These are phyloP conservation scores for Penicillium sp. DNA, from an alignment of 2,329 filamentous ascomycete genomes.

Conservation along the genomic window DNA sequence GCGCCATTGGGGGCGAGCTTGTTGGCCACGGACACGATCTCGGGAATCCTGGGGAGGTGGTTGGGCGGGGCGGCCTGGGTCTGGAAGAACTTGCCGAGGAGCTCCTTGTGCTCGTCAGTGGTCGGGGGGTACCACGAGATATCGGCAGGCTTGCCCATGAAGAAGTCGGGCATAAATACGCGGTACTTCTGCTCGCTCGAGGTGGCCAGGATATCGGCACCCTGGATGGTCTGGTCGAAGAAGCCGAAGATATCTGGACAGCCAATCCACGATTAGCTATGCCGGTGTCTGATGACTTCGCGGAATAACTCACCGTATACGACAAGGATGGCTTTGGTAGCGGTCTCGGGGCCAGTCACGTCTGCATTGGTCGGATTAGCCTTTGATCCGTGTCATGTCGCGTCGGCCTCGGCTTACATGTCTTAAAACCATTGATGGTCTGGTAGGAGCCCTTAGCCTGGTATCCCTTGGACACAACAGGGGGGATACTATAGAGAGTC, in stretches of 20 bases:
- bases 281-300: neutral
- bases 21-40: conserved; percentile 56
- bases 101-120: conserved; percentile 60
- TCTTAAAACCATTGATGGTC: conserved; percentile 61
- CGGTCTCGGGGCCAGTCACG: conserved; percentile 56
- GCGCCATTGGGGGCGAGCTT: conserved; percentile 39
- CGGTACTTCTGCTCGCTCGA: conserved; percentile 68
- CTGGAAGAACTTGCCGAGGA: conserved; percentile 60
- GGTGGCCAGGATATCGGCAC: conserved; percentile 61
- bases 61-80: conserved; percentile 58
- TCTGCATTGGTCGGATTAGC: conserved; percentile 37
- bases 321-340: conserved; percentile 58
- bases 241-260: conserved; percentile 61
- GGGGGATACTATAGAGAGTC: conserved; percentile 37
- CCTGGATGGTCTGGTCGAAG: conserved; percentile 63
- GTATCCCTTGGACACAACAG: conserved; percentile 48
- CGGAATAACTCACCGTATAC: conserved; percentile 45
- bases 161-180: conserved; percentile 91
- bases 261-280: neutral
- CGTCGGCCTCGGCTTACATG: conserved; percentile 43
- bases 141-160: conserved; percentile 70
- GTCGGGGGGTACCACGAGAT: conserved; percentile 62
- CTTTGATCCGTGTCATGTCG: neutral
- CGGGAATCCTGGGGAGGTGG: conserved; percentile 56
- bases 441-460: conserved; percentile 59